These are phyloP conservation scores for Candida mesenterica DNA, from an alignment of 1,139 yeast genomes.

Conservation along the genomic window DNA sequence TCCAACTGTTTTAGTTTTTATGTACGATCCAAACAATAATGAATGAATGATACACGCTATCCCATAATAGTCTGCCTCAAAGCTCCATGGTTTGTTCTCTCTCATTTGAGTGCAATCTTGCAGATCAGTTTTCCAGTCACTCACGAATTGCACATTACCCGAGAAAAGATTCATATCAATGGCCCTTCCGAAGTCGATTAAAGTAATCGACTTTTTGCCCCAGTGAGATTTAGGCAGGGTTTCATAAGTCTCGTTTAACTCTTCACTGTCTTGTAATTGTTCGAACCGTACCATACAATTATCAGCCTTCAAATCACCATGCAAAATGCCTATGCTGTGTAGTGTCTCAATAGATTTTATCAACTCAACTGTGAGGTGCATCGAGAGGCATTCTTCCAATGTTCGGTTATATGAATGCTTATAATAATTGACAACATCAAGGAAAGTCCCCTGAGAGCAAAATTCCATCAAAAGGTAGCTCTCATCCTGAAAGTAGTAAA, in stretches of 20 bases:
- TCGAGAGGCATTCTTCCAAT: constrained; percentile 61
- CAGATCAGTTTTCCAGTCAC: constrained; percentile 63
- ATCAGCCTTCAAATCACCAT: constrained; percentile 85
- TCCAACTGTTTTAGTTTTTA: constrained; percentile 38
- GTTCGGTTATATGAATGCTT: constrained; percentile 27
- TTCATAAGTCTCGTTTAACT: constrained; percentile 27
- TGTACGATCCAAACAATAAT: constrained; percentile 65
- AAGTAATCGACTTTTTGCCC: constrained; percentile 54
- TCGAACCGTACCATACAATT: constrained; percentile 75
- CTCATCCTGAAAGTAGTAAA: constrained; percentile 66
- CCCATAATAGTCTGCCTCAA: constrained; percentile 84
- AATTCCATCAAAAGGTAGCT: constrained; percentile 72
- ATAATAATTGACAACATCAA: constrained; percentile 64
- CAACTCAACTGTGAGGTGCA: constrained; percentile 64
- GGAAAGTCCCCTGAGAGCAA: constrained; percentile 68
- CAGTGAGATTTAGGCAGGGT: constrained; percentile 44
- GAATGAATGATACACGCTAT: constrained; percentile 74
- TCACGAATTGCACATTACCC: constrained; percentile 50
- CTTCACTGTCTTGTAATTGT: constrained; percentile 11
- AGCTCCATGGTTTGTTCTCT: constrained; percentile 64
- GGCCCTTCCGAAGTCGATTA: constrained; percentile 85
- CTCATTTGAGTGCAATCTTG: constrained; percentile 82
- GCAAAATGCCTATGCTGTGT: constrained; percentile 67
- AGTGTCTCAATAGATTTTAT: constrained; percentile 58
- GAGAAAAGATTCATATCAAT: constrained; percentile 63